Evolutionary conservation across 2,329 filamentous ascomycete species (phyloP).

Genomic region (Arthrobotrys pseudoclavata): DNA sequence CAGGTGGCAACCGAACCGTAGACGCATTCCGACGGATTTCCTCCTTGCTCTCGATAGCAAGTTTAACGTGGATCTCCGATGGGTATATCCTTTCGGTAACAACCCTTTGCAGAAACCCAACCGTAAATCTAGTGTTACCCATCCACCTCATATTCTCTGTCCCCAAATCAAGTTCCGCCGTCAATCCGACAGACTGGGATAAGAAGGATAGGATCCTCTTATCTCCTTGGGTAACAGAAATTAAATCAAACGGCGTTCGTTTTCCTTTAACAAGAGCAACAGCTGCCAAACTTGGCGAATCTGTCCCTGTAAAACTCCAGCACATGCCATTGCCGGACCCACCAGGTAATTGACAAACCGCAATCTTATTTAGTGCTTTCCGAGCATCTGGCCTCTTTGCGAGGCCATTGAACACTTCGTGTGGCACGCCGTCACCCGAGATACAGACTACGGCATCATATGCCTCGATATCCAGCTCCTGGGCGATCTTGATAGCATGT

Average conservation of each 20-base stretch:
- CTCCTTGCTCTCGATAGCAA: slow-evolving; percentile 81
- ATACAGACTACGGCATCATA: slow-evolving; percentile 90
- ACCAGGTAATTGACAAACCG: slow-evolving; percentile 88
- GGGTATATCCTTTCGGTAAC: slow-evolving; percentile 84
- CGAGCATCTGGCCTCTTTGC: slow-evolving; percentile 81
- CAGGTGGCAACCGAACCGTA: slow-evolving; percentile 65
- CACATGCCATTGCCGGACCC: slow-evolving; percentile 96
- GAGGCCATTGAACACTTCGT: slow-evolving; percentile 95
- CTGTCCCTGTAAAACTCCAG: slow-evolving; percentile 87
- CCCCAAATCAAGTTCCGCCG: slow-evolving; percentile 89
- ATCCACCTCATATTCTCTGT: slow-evolving; percentile 96
- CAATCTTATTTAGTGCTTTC: slow-evolving; percentile 80
- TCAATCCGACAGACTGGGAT: slow-evolving; percentile 88
- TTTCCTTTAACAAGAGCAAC: slow-evolving; percentile 83
- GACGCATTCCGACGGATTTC: slow-evolving; percentile 71
- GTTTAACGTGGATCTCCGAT: slow-evolving; percentile 87
- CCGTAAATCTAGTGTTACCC: slow-evolving; percentile 85
- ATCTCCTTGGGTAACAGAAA: slow-evolving; percentile 86
- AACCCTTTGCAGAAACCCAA: slow-evolving; percentile 83
- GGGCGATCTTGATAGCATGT: slow-evolving; percentile 82
- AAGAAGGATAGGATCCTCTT: slow-evolving; percentile 85
- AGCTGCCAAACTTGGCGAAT: slow-evolving; percentile 80
- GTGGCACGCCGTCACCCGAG: slow-evolving; percentile 90
- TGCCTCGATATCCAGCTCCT: slow-evolving; percentile 80
- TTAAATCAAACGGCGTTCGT: slow-evolving; percentile 84